Percentiles rank a stretch among this genome's conserved stretches.
Conservation (phyloP, 2,329 filamentous ascomycete species). For the Venturia effusa region DNA sequence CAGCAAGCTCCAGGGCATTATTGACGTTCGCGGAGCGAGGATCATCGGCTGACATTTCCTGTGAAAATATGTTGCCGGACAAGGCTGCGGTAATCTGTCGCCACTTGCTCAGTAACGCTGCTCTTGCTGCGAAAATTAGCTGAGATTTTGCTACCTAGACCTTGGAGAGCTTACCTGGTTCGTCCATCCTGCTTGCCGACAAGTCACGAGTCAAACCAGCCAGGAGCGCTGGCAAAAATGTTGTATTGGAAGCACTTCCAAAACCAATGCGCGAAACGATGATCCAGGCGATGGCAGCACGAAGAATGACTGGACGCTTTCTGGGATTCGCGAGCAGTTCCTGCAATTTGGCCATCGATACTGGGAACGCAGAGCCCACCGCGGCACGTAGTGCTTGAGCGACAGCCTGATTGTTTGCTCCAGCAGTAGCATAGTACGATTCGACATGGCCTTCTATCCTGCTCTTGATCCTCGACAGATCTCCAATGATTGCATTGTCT, state of each 20-base stretch:
- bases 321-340: constrained; percentile 17
- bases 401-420: constrained; percentile 17
- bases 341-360: not conserved
- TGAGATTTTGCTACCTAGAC: not conserved
- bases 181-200: constrained; percentile 14
- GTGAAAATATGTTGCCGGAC: constrained; percentile 19
- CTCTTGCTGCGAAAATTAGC: constrained; percentile 14
- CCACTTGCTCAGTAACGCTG: constrained; percentile 20
- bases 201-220: constrained; percentile 15
- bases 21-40: constrained; percentile 19
- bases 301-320: constrained; percentile 18
- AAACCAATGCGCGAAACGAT: constrained; percentile 19
- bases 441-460: constrained; percentile 27
- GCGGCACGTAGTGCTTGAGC: constrained; percentile 19
- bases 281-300: constrained; percentile 24
- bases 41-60: constrained; percentile 18
- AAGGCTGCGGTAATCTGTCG: constrained; percentile 22
- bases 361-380: constrained; percentile 16
- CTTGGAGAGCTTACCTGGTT: constrained; percentile 15
- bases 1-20: constrained; percentile 16
- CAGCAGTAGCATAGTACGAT: constrained; percentile 23
- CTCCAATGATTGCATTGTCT: constrained; percentile 22
- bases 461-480: constrained; percentile 23
- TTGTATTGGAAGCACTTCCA: constrained; percentile 14
- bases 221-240: constrained; percentile 21